A percentile compares a stretch with the other conserved stretches of the same genome.
Evolutionary conservation across 2,329 filamentous ascomycete species (phyloP).

Genomic region (Colletotrichum sublineola): DNA sequence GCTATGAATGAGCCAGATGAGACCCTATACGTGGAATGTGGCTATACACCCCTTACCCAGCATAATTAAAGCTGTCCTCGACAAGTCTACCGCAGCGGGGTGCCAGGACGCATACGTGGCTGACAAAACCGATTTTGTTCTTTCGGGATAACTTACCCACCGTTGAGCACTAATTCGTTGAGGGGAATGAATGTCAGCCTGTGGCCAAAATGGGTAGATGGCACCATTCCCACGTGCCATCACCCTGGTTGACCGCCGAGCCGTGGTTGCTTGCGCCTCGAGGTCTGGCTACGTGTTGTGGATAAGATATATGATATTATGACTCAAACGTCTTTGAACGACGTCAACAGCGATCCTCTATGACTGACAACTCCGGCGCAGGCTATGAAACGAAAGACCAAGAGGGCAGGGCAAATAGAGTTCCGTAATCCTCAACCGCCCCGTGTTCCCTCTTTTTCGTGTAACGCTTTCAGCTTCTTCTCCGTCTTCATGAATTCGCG

Average conservation of each 20-base stretch:
- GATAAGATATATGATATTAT: background rate
- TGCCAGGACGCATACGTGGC: too few relatives aligned
- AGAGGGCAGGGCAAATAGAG: slow-evolving; percentile 7
- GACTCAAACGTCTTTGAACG: slow-evolving; percentile 18
- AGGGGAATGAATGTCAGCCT: background rate
- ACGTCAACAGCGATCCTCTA: slow-evolving; percentile 23
- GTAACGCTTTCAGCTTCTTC: slow-evolving; percentile 86
- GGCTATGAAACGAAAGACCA: slow-evolving; percentile 13
- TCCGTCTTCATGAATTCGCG: slow-evolving; percentile 98
- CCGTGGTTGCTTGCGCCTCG: background rate
- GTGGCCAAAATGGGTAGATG: background rate
- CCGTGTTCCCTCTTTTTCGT: slow-evolving; percentile 68
- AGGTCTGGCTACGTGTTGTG: background rate
- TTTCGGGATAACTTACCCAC: background rate
- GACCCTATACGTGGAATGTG: too few relatives aligned
- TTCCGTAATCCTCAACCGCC: slow-evolving; percentile 53
- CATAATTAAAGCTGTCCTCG: background rate
- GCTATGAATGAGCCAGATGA: too few relatives aligned
- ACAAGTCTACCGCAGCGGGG: too few relatives aligned
- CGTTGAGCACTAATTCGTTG: background rate
- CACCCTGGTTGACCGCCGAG: too few relatives aligned
- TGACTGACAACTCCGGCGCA: slow-evolving; percentile 15
- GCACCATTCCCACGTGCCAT: background rate
- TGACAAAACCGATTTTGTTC: too few relatives aligned
- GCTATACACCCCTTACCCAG: background rate